These are phyloP conservation scores for Aspergillus incahuasiensis DNA, from an alignment of 495 filamentous ascomycete genomes.

Conservation along the genomic window DNA sequence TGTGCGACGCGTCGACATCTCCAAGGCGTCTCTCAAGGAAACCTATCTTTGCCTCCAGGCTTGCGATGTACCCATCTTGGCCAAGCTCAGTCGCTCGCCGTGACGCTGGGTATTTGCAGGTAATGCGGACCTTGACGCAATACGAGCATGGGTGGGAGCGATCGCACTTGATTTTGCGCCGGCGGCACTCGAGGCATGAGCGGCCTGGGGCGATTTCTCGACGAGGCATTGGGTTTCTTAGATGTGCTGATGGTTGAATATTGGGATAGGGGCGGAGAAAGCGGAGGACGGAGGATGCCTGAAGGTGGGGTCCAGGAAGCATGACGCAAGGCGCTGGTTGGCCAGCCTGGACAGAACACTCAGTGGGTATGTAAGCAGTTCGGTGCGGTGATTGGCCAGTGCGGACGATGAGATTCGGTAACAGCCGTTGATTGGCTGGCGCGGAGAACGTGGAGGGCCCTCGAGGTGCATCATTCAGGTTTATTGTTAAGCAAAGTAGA, in stretches of 20 bases:
- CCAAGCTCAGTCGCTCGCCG: background rate
- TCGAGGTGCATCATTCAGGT: background rate
- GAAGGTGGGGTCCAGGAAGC: background rate
- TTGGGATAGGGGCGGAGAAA: background rate
- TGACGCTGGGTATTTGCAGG: slow-evolving; percentile 19
- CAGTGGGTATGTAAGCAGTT: no score
- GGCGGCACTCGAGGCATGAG: slow-evolving; percentile 50
- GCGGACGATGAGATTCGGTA: no score
- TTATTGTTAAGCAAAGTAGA: no score
- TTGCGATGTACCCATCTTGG: background rate
- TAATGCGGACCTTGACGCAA: slow-evolving; percentile 33
- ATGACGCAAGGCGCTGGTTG: no score
- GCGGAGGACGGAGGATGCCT: background rate
- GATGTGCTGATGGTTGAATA: background rate
- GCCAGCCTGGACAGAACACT: no score
- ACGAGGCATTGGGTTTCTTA: no score
- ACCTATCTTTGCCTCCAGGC: background rate
- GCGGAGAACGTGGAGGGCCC: slow-evolving; percentile 8
- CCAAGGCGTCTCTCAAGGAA: background rate
- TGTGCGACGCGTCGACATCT: no score
- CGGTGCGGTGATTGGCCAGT: no score
- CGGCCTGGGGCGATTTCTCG: slow-evolving; percentile 19
- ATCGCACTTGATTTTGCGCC: slow-evolving; percentile 54
- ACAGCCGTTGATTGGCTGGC: background rate
- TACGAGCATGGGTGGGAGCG: slow-evolving; percentile 43